Percentiles rank a stretch among this genome's conserved stretches.
phyloP scores from a whole-genome alignment of 23 red algal species.

The Gracilaria domingensis region DNA sequence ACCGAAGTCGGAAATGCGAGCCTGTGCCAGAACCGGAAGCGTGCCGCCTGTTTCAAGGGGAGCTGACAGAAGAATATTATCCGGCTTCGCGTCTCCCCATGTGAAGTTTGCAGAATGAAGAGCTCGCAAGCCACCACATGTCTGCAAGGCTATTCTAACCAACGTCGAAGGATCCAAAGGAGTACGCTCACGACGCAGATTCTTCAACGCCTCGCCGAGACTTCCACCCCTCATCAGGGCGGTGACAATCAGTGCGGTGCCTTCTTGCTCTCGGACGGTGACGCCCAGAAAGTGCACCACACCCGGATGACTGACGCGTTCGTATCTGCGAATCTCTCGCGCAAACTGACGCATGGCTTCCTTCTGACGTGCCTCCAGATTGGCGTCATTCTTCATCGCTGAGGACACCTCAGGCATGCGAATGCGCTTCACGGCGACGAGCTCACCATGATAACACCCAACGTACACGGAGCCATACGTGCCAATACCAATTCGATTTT shows the following conservation, averaged over 20 bases:
- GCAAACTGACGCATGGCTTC: constrained; percentile 50
- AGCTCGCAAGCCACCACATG: constrained; percentile 52
- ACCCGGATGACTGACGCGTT: constrained; percentile 58
- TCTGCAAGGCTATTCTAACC: constrained; percentile 54
- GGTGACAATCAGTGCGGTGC: constrained; percentile 59
- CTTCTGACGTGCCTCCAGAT: neutral
- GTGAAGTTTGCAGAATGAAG: constrained; percentile 53
- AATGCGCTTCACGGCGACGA: constrained; percentile 75
- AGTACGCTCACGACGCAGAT: constrained; percentile 12
- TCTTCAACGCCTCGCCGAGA: constrained; percentile 23
- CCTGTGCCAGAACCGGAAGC: constrained; percentile 32
- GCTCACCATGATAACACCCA: constrained; percentile 54
- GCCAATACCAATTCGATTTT: constrained; percentile 64
- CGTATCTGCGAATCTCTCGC: constrained; percentile 69
- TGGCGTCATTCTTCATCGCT: constrained; percentile 32
- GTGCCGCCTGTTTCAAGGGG: constrained; percentile 25
- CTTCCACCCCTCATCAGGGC: constrained; percentile 70
- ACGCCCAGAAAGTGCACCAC: constrained; percentile 70
- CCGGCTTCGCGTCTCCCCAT: constrained; percentile 70
- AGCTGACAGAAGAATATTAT: constrained; percentile 64
- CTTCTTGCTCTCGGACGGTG: constrained; percentile 18
- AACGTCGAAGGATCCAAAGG: constrained; percentile 28
- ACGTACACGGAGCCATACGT: constrained; percentile 79
- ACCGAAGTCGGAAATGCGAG: constrained; percentile 69
- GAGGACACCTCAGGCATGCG: constrained; percentile 28